phyloP scores from a whole-genome alignment of 2,329 filamentous ascomycete species.

The Pseudocercospora fijiensis region DNA sequence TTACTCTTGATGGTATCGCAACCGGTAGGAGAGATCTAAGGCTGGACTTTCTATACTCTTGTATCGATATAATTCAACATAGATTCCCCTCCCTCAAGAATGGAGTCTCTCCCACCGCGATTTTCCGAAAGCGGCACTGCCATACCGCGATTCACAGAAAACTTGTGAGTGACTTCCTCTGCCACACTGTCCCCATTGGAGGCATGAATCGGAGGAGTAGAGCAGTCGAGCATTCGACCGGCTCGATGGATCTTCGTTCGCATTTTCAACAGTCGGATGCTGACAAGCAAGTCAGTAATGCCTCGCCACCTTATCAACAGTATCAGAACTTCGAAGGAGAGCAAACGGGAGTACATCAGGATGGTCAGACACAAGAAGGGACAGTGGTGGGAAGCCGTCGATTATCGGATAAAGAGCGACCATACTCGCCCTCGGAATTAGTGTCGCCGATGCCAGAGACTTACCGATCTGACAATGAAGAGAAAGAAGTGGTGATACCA shows the following conservation, averaged over 20 bases:
- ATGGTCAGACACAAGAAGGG: conserved; percentile 19
- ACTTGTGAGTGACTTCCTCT: conserved; percentile 27
- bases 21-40: neutral
- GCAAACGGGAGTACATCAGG: conserved; percentile 21
- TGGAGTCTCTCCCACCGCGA: conserved; percentile 24
- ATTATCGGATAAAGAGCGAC: conserved; percentile 28
- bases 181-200: neutral
- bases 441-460: conserved; percentile 32
- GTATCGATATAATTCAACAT: conserved; percentile 5
- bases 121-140: conserved; percentile 23
- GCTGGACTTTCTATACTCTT: conserved; percentile 2
- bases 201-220: neutral
- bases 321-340: conserved; percentile 26
- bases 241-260: neutral
- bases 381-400: conserved; percentile 16
- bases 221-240: neutral
- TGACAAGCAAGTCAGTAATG: conserved; percentile 18
- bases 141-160: conserved; percentile 31
- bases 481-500: conserved; percentile 34
- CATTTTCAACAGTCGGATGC: neutral
- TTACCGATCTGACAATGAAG: conserved; percentile 29
- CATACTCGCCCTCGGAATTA: conserved; percentile 28
- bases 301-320: conserved; percentile 32
- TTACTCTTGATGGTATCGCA: neutral
- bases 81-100: conserved; percentile 12